Evolutionary conservation across 2,329 filamentous ascomycete genomes (phyloP).

Genomic region (Periconia sp.): DNA sequence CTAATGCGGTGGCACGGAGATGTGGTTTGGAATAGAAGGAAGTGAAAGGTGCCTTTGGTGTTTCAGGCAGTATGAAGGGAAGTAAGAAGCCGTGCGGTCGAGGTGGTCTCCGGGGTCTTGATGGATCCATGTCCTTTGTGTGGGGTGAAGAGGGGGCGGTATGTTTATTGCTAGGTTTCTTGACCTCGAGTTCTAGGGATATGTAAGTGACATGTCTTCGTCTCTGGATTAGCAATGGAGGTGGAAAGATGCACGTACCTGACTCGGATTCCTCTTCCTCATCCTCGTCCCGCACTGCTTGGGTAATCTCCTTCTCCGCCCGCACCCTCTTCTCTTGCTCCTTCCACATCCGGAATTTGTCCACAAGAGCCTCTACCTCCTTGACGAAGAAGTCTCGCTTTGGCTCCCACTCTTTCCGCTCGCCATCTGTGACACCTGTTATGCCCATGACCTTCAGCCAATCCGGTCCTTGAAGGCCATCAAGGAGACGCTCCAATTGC

Average conservation of each 20-base stretch:
- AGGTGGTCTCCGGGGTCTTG: constrained; percentile 38
- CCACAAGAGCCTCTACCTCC: constrained; percentile 79
- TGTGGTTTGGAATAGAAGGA: constrained; percentile 86
- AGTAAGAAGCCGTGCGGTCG: constrained; percentile 40
- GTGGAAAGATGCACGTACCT: neutral
- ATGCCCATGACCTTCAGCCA: constrained; percentile 94
- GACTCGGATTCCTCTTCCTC: constrained; percentile 44
- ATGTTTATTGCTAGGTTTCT: constrained; percentile 1
- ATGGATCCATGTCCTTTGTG: neutral
- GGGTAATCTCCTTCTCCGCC: constrained; percentile 64
- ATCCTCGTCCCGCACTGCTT: constrained; percentile 33
- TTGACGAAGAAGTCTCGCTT: constrained; percentile 84
- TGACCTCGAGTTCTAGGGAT: constrained; percentile 51
- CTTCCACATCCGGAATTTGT: constrained; percentile 88
- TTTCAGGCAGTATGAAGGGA: constrained; percentile 29
- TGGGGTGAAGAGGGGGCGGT: neutral
- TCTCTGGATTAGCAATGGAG: neutral
- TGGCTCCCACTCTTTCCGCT: constrained; percentile 84
- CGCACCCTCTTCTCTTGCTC: constrained; percentile 87
- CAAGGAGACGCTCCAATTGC: constrained; percentile 71
- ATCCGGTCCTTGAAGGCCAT: constrained; percentile 86
- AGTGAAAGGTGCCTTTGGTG: constrained; percentile 69
- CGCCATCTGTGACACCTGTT: constrained; percentile 80
- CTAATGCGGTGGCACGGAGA: constrained; percentile 80
- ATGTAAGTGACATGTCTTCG: constrained; percentile 13